Base-by-base conservation (phyloP, 2,329 filamentous ascomycete species). In the Colletotrichum spaethianum region DNA sequence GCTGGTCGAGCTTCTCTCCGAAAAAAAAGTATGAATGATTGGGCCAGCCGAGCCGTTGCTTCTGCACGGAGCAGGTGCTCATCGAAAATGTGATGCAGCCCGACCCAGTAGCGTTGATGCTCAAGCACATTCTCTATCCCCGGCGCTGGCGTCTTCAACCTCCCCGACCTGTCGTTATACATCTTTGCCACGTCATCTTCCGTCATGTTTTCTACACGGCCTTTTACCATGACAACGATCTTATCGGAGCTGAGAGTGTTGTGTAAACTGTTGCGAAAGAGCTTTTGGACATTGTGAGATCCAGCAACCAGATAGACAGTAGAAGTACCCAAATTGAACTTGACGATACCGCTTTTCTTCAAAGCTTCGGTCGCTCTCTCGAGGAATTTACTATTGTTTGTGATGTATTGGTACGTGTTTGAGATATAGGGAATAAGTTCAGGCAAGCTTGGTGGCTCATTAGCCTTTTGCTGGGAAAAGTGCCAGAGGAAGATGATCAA, bases 81-180 rank as follows among this genome's bases (percentile, higher is more conserved):
- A 9, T 57, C 36, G 33, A 76, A 75, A 5, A 79, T 56, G 11
- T 75, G 73, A 33, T 76, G 61, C 52, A 75, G 5, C n/a, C 38
- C 38, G 28, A 55, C 50, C 78, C 78, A 80, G n/a, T 74, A 62
- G 8, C 78, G 68, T 28, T 78, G n/a, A 1, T 70, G 40, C 4
- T 61, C 48, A 1, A 75, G 70, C 4, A 71, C 48, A 8, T 64
- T 18, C 33, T 76, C 75, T 7, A 44, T 68, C 1, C 75, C 77
- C 0, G 74, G 74, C 0, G 48, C 42, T 0, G 77, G 76, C 0
- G 55, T 56, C 23, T 72, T 74, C 0, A 26, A 18, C 4, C 74
- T 62, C 1, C 76, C 77, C 12, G 75, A 67, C 50, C 73, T 74
- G 57, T 75, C 75, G 28, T 61, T 56, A 18, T 42, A 23, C 42